Percentiles rank a stretch among this genome's conserved stretches.
phyloP scores from a whole-genome alignment of 108 stramenopile species.

The Fragilaria crotonensis region DNA sequence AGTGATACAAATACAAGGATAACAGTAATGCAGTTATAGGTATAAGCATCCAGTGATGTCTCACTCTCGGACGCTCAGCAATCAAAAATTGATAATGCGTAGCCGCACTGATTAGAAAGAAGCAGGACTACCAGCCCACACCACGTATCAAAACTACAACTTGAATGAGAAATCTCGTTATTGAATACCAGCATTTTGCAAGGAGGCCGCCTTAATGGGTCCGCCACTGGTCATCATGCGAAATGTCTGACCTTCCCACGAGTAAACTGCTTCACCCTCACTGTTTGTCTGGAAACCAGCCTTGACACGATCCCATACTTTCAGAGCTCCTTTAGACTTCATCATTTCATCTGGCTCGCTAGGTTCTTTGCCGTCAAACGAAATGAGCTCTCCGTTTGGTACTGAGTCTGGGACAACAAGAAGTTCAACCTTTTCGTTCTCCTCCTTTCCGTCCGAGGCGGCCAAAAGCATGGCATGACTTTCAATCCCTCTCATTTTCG shows the following conservation, averaged over 20 bases:
- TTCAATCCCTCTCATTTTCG: slow-evolving; percentile 84
- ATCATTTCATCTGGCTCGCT: slow-evolving; percentile 71
- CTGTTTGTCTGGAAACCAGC: slow-evolving; percentile 39
- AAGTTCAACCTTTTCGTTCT: slow-evolving; percentile 60
- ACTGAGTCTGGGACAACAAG: slow-evolving; percentile 61
- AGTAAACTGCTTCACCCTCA: slow-evolving; percentile 51
- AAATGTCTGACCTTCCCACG: slow-evolving; percentile 25
- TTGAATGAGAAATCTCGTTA: too few species aligned
- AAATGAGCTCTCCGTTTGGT: slow-evolving; percentile 68
- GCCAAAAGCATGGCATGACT: slow-evolving; percentile 78
- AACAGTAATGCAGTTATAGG: too few species aligned
- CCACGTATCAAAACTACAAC: too few species aligned
- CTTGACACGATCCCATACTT: slow-evolving; percentile 74
- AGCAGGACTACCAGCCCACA: too few species aligned
- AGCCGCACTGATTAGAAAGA: too few species aligned
- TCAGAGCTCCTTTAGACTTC: slow-evolving; percentile 84
- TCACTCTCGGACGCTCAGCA: too few species aligned
- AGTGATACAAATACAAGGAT: too few species aligned
- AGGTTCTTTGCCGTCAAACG: slow-evolving; percentile 57
- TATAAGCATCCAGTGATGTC: too few species aligned
- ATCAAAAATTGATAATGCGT: too few species aligned
- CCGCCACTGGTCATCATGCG: slow-evolving; percentile 57
- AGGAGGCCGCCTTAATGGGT: slow-evolving; percentile 38
- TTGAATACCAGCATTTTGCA: slow-evolving; percentile 46
- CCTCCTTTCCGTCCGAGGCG: slow-evolving; percentile 59